Evolutionary conservation across 306 rosid genomes (phyloP), one percentile per base, ranked within the genome.

Genomic region (Prunus campanulata): DNA sequence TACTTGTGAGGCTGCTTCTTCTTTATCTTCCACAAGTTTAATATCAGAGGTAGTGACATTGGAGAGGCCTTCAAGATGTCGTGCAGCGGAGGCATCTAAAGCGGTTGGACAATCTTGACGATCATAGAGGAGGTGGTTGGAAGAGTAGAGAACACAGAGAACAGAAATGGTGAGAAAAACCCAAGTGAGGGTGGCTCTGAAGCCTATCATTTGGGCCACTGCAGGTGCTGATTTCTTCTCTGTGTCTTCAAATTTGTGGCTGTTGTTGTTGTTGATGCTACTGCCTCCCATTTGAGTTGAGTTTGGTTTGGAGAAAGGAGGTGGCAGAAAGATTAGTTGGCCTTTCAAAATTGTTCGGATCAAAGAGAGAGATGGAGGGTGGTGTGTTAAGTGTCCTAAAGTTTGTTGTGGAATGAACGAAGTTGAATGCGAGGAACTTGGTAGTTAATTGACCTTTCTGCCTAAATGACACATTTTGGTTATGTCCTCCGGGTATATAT

Each of bases 101-200:
- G 68, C 20, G 67, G 85, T 39, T 50, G 87, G 52, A 46, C 93
- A 93, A 20, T 80, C 82, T n/a, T n/a, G 78, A 57, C 42, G 89
- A 32, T 85, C 79, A 79, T 63, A 48, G 75, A 90, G 90, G 75
- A 90, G 50, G 63, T 78, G 68, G 47, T 88, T 90, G 75, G 87
- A 83, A 44, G 92, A 89, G 81, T 87, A 85, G 59, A 92, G 82
- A 49, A 92, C 71, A 78, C 84, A 90, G 48, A 92, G 25, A 19
- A 84, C 66, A 75, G 83, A 80, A 66, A 82, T 55, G 66, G 67
- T 13, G 62, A 87, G 54, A 74, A 95, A 72, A 59, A 86, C 62
- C 93, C 93, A 90, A 39, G 88, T 62, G 67, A 84, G 50, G 72
- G 86, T 81, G 79, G 71, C 83, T 83, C 83, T 85, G 62, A 82